Conservation (phyloP, 805 yeast species). For the Soucietia sequanensis region DNA sequence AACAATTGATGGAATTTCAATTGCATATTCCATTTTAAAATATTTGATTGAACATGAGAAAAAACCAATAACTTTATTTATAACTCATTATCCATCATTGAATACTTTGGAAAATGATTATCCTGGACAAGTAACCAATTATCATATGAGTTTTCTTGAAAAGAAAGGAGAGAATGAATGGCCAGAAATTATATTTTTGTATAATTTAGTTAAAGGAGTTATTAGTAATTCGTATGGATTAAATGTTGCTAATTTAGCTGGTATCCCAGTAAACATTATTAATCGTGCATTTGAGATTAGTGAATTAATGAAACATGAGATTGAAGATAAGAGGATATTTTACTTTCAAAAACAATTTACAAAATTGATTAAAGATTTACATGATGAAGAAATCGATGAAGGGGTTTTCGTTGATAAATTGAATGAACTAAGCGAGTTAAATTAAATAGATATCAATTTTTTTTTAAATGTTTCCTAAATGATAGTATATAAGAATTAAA, state of each 20-base stretch:
- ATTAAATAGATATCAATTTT: too few species aligned
- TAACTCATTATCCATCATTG: constrained; percentile 80
- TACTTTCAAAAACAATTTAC: too few species aligned
- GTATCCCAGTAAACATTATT: constrained; percentile 49
- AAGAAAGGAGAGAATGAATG: constrained; percentile 22
- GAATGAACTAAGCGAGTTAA: too few species aligned
- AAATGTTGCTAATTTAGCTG: constrained; percentile 79
- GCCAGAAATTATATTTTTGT: constrained; percentile 40
- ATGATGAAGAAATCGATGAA: too few species aligned
- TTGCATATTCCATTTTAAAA: constrained; percentile 70
- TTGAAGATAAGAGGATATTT: too few species aligned
- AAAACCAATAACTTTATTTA: constrained; percentile 66
- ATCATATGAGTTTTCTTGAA: constrained; percentile 68
- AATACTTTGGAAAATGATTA: constrained; percentile 47
- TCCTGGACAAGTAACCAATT: constrained; percentile 48
- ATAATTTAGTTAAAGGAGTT: constrained; percentile 36
- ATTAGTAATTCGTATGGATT: constrained; percentile 71
- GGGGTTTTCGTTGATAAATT: too few species aligned
- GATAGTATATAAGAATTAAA: too few species aligned
- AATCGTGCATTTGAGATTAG: constrained; percentile 43
- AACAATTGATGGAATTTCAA: constrained; percentile 71
- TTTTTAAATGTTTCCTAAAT: too few species aligned
- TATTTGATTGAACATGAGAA: constrained; percentile 43
- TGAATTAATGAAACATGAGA: constrained; percentile 22
- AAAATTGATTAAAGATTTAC: too few species aligned